These are phyloP conservation scores for Dicorynia guianensis DNA, from an alignment of 306 rosid species.

Conservation along the genomic window DNA sequence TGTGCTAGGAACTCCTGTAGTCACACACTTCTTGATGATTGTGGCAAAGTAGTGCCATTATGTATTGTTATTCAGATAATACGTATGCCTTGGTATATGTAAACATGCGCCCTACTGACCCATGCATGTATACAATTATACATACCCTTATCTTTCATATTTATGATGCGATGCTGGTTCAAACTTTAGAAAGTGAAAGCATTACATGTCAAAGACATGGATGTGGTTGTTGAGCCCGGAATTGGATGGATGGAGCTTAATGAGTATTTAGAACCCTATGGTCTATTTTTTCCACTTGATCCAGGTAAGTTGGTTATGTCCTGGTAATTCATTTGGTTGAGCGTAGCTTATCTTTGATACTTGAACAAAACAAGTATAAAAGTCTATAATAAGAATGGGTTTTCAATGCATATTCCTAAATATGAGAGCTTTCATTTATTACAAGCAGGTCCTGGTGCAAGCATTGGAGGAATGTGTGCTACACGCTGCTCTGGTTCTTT, in stretches of 20 bases:
- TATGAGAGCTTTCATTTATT: constrained; percentile 33
- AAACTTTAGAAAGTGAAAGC: constrained; percentile 72
- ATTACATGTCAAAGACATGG: constrained; percentile 92
- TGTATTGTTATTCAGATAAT: background rate
- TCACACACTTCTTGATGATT: constrained; percentile 26
- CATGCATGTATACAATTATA: constrained; percentile 13
- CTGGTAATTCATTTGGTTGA: background rate
- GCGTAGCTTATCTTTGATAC: too few species aligned
- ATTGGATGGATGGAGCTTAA: constrained; percentile 99
- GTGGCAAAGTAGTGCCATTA: constrained; percentile 24
- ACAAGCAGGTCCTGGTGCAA: constrained; percentile 96
- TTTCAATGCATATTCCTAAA: constrained; percentile 24
- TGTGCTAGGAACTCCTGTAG: constrained; percentile 11
- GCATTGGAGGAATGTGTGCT: constrained; percentile 99
- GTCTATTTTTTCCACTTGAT: constrained; percentile 97
- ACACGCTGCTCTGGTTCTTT: constrained; percentile 98
- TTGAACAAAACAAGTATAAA: too few species aligned
- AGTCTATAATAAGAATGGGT: background rate
- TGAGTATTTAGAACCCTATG: constrained; percentile 91
- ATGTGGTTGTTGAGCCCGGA: constrained; percentile 96
- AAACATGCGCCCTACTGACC: constrained; percentile 4
- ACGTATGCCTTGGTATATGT: constrained; percentile 23
- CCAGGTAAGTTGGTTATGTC: constrained; percentile 71
- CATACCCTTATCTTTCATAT: constrained; percentile 28
- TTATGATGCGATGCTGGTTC: constrained; percentile 39